A percentile compares a stretch with the other conserved stretches of the same genome.
Conservation (phyloP, 768 basidiomycete genomes). For the Steccherinum ochraceum region DNA sequence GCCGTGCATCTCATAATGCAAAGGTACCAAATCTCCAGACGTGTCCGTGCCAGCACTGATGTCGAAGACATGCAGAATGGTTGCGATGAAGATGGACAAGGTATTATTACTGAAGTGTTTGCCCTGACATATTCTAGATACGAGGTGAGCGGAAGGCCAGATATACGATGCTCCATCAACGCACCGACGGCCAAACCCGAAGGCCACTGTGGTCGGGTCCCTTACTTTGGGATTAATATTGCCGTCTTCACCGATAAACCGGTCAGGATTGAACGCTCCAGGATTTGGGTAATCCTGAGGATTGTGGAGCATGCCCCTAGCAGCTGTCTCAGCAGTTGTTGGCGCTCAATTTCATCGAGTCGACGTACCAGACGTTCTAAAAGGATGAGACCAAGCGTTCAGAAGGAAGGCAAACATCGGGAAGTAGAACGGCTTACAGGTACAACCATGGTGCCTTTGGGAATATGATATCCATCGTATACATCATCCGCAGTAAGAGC, state of each 20-base stretch:
- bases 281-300: conserved; percentile 27
- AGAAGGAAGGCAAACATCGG: no score
- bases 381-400: no score
- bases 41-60: conserved; percentile 4
- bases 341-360: not conserved
- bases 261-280: conserved; percentile 20
- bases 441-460: conserved; percentile 18
- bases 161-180: not conserved
- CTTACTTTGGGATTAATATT: not conserved
- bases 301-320: conserved; percentile 16
- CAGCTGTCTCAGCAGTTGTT: no score
- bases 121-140: conserved; percentile 13
- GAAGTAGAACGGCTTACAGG: no score
- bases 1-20: no score
- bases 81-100: conserved; percentile 10
- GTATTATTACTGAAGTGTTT: conserved; percentile 4
- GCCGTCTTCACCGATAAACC: conserved; percentile 6
- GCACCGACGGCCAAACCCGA: conserved; percentile 43
- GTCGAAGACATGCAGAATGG: conserved; percentile 9
- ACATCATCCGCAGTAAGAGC: conserved; percentile 14
- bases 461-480: conserved; percentile 22
- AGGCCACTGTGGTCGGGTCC: conserved; percentile 33
- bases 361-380: conserved; percentile 14
- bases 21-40: no score
- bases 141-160: no score